Evolutionary conservation across 139 green algal species (phyloP).

Genomic region (Micractinium conductrix): DNA sequence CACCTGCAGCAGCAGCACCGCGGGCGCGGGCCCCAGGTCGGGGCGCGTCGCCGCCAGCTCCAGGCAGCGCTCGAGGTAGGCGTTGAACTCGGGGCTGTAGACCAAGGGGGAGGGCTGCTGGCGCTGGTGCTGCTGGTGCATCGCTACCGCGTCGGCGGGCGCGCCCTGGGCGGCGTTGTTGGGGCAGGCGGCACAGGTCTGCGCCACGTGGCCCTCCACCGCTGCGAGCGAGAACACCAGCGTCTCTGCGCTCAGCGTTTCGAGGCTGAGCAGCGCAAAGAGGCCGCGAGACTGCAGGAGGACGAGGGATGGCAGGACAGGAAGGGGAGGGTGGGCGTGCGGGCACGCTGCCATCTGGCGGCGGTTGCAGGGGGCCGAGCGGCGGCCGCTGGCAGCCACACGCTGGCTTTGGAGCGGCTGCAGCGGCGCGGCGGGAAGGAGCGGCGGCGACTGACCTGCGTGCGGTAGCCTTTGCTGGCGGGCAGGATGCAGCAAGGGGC

Average conservation of each 20-base stretch:
- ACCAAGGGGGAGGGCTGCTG: conserved; percentile 18
- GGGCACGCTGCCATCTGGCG: neutral
- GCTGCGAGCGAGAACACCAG: neutral
- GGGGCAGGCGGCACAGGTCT: conserved; percentile 18
- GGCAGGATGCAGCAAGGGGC: conserved; percentile 28
- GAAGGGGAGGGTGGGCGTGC: neutral
- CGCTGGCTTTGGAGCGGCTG: too few relatives aligned
- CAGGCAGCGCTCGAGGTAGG: conserved; percentile 20
- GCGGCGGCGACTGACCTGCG: neutral
- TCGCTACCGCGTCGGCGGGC: too few relatives aligned
- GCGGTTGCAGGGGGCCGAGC: too few relatives aligned
- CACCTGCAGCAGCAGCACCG: conserved; percentile 29
- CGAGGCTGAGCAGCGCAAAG: neutral
- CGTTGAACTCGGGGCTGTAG: conserved; percentile 7
- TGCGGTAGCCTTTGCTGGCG: too few relatives aligned
- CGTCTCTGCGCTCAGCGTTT: neutral
- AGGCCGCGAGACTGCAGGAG: conserved; percentile 16
- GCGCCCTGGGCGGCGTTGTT: neutral
- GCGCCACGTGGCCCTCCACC: conserved; percentile 15
- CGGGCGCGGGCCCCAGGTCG: conserved; percentile 2
- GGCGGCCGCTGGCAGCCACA: neutral
- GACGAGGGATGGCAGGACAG: neutral
- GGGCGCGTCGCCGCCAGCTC: conserved; percentile 14
- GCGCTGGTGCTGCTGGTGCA: too few relatives aligned
- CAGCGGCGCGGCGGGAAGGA: neutral